These are phyloP conservation scores for Saitozyma podzolica DNA, from an alignment of 768 basidiomycete species.

Conservation along the genomic window DNA sequence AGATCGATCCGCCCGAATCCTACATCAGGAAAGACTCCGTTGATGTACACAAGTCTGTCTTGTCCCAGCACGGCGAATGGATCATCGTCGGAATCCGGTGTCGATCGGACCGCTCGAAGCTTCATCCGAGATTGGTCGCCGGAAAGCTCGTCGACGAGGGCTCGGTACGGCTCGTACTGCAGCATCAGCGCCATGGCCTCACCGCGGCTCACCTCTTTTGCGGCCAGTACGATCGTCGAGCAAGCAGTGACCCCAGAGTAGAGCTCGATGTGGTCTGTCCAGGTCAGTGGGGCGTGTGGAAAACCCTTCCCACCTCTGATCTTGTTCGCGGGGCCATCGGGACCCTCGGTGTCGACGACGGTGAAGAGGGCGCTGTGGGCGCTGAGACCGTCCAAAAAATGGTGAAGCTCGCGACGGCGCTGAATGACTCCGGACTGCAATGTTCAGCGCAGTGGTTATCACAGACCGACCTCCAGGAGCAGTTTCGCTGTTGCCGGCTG, in stretches of 20 bases:
- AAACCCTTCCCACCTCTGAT: slow-evolving; percentile 11
- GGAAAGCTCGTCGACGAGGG: background rate
- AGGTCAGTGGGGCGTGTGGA: background rate
- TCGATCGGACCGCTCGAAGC: background rate
- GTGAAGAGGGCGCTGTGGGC: slow-evolving; percentile 8
- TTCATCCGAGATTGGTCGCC: background rate
- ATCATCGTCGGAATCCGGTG: slow-evolving; percentile 4
- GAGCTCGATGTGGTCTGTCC: slow-evolving; percentile 6
- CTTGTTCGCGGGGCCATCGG: slow-evolving; percentile 8
- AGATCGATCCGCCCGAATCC: too few species aligned
- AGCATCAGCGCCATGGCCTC: slow-evolving; percentile 1
- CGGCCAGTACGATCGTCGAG: background rate
- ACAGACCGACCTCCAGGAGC: slow-evolving; percentile 10
- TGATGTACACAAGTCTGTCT: slow-evolving; percentile 12
- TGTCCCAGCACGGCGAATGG: slow-evolving; percentile 20
- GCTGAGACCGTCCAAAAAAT: slow-evolving; percentile 33
- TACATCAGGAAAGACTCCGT: slow-evolving; percentile 5
- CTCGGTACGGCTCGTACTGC: slow-evolving; percentile 6
- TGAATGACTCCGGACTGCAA: slow-evolving; percentile 5
- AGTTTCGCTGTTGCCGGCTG: slow-evolving; percentile 12
- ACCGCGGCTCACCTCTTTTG: slow-evolving; percentile 1
- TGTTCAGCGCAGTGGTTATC: background rate
- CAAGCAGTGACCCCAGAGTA: background rate
- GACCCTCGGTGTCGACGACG: slow-evolving; percentile 16
- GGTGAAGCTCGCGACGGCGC: slow-evolving; percentile 13